A percentile compares a stretch with the other conserved stretches of the same genome.
These are phyloP conservation scores for Hygrocybe coccinea DNA, from an alignment of 768 basidiomycete genomes.

Conservation along the genomic window DNA sequence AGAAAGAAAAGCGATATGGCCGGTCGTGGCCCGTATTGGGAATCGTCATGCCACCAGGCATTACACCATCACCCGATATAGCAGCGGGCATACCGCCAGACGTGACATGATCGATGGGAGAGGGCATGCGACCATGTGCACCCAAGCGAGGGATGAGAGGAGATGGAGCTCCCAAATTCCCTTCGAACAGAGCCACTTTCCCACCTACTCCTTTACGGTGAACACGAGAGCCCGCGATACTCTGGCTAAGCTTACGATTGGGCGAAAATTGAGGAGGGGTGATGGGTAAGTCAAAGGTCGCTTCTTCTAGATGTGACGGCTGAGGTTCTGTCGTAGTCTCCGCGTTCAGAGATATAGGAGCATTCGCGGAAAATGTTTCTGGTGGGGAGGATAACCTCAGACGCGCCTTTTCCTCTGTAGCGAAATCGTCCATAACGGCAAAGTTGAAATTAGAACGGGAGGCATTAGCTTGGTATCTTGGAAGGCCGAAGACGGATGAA, in stretches of 20 bases:
- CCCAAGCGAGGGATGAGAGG: conserved; percentile 42
- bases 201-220: conserved; percentile 59
- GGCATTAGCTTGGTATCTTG: conserved; percentile 62
- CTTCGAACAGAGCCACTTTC: conserved; percentile 90
- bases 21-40: conserved; percentile 65
- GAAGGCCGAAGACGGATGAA: conserved; percentile 45
- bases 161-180: conserved; percentile 43
- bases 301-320: conserved; percentile 14
- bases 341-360: conserved; percentile 13
- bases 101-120: neutral
- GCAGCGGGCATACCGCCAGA: conserved; percentile 21
- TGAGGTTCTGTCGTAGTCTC: neutral
- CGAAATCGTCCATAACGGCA: conserved; percentile 69
- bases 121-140: neutral
- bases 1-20: conserved; percentile 97
- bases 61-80: conserved; percentile 16
- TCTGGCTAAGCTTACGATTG: conserved; percentile 85
- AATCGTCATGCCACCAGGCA: conserved; percentile 29
- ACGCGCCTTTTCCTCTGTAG: conserved; percentile 57
- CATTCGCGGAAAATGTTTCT: conserved; percentile 35
- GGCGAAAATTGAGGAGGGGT: conserved; percentile 41
- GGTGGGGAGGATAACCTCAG: conserved; percentile 54
- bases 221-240: conserved; percentile 61
- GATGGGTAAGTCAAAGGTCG: conserved; percentile 19
- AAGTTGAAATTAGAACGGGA: conserved; percentile 68